phyloP scores from a whole-genome alignment of 1,284 basidiomycete genomes.

The Wallemia hederae region DNA sequence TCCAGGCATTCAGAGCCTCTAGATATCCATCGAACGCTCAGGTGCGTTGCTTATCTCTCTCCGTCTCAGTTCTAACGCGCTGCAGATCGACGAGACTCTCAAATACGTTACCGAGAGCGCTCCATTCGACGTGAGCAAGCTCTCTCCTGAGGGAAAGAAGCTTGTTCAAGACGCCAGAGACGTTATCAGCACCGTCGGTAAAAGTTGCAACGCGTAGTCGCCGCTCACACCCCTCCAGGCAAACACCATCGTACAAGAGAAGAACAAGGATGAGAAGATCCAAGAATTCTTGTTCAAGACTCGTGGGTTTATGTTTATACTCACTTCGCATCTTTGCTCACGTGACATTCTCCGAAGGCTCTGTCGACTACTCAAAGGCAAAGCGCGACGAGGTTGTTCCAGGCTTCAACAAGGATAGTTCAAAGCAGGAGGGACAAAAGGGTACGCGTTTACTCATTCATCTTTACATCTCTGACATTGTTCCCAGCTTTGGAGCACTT shows the following conservation, averaged over 20 bases:
- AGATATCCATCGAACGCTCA: constrained; percentile 39
- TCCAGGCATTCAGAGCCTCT: constrained; percentile 46
- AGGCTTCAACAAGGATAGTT: constrained; percentile 25
- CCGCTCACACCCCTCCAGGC: constrained; percentile 16
- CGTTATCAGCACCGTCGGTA: constrained; percentile 30
- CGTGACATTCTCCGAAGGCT: constrained; percentile 2
- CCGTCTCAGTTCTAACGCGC: neutral
- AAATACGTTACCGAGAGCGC: constrained; percentile 34
- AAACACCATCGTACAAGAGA: constrained; percentile 36
- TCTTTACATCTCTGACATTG: neutral
- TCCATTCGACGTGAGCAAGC: constrained; percentile 31
- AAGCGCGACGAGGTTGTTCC: constrained; percentile 22
- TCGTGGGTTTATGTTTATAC: constrained; percentile 1
- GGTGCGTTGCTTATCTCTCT: neutral
- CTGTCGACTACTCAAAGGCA: constrained; percentile 22
- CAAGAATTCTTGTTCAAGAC: constrained; percentile 24
- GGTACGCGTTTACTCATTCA: constrained; percentile 17
- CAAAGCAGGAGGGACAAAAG: constrained; percentile 28
- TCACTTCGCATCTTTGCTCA: neutral
- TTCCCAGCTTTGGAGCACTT: constrained; percentile 43
- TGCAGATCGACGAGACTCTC: constrained; percentile 43
- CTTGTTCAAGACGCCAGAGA: constrained; percentile 44
- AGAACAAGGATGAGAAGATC: constrained; percentile 68
- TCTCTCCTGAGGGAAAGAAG: constrained; percentile 44
- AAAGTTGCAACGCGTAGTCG: constrained; percentile 11